Conservation (phyloP, 2,329 filamentous ascomycete species). For the Exserohilum turcica region DNA sequence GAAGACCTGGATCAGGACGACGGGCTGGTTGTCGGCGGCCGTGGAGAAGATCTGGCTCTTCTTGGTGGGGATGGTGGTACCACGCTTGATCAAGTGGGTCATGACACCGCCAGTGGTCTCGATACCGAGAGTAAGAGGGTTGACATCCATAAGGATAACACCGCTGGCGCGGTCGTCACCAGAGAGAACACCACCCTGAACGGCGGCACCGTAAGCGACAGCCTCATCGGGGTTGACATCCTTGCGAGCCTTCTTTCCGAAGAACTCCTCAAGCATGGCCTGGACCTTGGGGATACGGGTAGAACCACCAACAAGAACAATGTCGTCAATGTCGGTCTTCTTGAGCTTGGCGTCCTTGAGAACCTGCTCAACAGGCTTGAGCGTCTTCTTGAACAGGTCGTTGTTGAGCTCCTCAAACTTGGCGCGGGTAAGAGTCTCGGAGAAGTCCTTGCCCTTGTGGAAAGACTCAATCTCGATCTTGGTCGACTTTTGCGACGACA, state of each 20-base stretch:
- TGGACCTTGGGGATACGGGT: constrained; percentile 99
- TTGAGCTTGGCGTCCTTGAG: constrained; percentile 97
- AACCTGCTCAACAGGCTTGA: constrained; percentile 98
- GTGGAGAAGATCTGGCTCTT: constrained; percentile 99
- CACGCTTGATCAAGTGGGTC: constrained; percentile 94
- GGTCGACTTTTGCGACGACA: constrained; percentile 89
- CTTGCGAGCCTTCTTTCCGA: constrained; percentile 98
- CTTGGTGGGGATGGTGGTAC: constrained; percentile 92
- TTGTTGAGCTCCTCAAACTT: constrained; percentile 99
- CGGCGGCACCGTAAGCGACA: constrained; percentile 95
- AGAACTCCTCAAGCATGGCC: constrained; percentile 92
- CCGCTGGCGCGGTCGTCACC: constrained; percentile 81
- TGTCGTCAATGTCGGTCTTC: constrained; percentile 94
- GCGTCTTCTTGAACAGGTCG: constrained; percentile 98
- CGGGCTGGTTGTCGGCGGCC: constrained; percentile 93
- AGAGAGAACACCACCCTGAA: constrained; percentile 93
- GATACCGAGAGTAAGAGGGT: constrained; percentile 93
- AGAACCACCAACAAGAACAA: constrained; percentile 96
- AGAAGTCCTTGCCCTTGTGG: constrained; percentile 96
- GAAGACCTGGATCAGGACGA: constrained; percentile 92
- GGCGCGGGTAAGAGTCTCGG: constrained; percentile 95
- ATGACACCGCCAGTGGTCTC: constrained; percentile 97
- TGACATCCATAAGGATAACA: constrained; percentile 94
- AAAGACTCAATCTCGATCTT: constrained; percentile 97
- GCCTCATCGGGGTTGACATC: constrained; percentile 99